Conservation (phyloP, 2,329 filamentous ascomycete genomes). For the Penicillium thymicola region DNA sequence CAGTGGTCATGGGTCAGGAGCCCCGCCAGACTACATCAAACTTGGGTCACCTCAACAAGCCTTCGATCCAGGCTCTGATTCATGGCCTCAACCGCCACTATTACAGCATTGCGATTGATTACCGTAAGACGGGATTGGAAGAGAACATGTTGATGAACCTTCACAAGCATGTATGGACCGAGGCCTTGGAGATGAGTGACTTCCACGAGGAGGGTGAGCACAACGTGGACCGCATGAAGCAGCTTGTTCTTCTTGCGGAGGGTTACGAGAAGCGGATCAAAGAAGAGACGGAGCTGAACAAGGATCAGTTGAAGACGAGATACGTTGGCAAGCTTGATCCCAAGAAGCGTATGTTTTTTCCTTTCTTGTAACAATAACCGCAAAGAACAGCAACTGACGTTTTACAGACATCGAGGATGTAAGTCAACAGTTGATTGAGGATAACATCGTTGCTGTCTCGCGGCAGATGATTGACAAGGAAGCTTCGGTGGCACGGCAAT, state of each 20-base stretch:
- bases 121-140: slow-evolving; percentile 93
- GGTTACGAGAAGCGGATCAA: slow-evolving; percentile 98
- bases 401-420: slow-evolving; percentile 79
- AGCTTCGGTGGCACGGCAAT: slow-evolving; percentile 76
- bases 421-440: slow-evolving; percentile 93
- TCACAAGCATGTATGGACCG: slow-evolving; percentile 99
- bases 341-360: slow-evolving; percentile 73
- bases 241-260: slow-evolving; percentile 83
- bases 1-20: slow-evolving; percentile 96
- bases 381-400: slow-evolving; percentile 18
- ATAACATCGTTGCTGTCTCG: slow-evolving; percentile 98
- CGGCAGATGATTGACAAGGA: slow-evolving; percentile 99
- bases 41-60: slow-evolving; percentile 96
- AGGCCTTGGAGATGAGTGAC: slow-evolving; percentile 94
- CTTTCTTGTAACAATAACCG: background rate
- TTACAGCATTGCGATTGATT: slow-evolving; percentile 98
- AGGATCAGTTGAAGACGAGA: slow-evolving; percentile 96
- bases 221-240: slow-evolving; percentile 84
- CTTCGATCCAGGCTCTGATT: slow-evolving; percentile 98
- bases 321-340: slow-evolving; percentile 99
- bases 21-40: slow-evolving; percentile 97
- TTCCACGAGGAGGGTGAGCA: slow-evolving; percentile 79
- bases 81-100: slow-evolving; percentile 98
- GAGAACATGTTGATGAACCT: slow-evolving; percentile 99
- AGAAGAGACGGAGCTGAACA: slow-evolving; percentile 94